Evolutionary conservation across 2,329 filamentous ascomycete species (phyloP).

Genomic region (Exophiala aquamarina): DNA sequence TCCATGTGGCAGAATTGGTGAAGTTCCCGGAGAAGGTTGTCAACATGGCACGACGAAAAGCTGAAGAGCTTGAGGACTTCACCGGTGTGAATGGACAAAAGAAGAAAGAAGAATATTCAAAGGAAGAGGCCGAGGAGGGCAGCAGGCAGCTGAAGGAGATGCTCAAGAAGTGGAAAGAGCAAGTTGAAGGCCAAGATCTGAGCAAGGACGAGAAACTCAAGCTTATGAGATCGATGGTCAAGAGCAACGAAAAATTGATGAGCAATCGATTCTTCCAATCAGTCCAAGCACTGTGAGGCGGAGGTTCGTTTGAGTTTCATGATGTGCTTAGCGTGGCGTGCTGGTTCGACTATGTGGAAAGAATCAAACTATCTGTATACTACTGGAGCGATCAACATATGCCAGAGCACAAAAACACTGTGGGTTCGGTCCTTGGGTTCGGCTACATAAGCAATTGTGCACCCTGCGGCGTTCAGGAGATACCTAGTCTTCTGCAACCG

Average conservation of each 20-base stretch:
- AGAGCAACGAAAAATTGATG: slow-evolving; percentile 64
- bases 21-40: slow-evolving; percentile 96
- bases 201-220: slow-evolving; percentile 74
- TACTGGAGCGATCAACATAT: too few species aligned
- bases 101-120: slow-evolving; percentile 62
- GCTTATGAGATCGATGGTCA: slow-evolving; percentile 77
- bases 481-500: too few species aligned
- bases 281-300: slow-evolving; percentile 43
- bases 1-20: slow-evolving; percentile 95
- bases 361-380: too few species aligned
- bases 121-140: slow-evolving; percentile 86
- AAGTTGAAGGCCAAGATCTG: slow-evolving; percentile 61
- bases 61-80: slow-evolving; percentile 97
- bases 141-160: slow-evolving; percentile 81
- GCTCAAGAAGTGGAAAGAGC: slow-evolving; percentile 79
- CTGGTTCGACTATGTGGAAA: background rate
- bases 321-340: slow-evolving; percentile 10
- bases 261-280: slow-evolving; percentile 55
- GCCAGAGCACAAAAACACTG: too few species aligned
- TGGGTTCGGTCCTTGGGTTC: too few species aligned
- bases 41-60: slow-evolving; percentile 98
- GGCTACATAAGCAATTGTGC: too few species aligned
- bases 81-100: slow-evolving; percentile 63
- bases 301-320: too few species aligned
- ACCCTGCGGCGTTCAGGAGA: too few species aligned